Conservation (phyloP, 192 early-diverging fungal genomes). For the Chytriomyces confervae region DNA sequence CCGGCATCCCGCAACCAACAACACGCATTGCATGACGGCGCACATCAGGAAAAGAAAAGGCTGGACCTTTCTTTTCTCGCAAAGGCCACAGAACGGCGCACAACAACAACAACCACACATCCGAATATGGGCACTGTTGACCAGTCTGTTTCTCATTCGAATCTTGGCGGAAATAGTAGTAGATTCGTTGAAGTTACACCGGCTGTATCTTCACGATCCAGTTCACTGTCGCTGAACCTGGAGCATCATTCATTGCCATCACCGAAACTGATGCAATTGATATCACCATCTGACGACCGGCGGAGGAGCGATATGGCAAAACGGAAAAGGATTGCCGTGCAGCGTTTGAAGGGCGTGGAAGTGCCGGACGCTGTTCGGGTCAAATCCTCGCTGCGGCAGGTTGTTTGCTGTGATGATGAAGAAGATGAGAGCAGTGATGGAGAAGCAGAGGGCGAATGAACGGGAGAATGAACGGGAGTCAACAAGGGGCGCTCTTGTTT, state of each 20-base stretch:
- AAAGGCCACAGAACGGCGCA: background rate
- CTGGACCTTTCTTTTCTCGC: background rate
- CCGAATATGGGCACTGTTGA: background rate
- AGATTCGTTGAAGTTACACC: background rate
- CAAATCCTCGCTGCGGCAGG: background rate
- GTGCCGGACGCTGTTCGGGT: background rate
- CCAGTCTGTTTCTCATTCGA: background rate
- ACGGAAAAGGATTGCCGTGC: background rate
- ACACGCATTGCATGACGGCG: background rate
- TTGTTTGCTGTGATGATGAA: background rate
- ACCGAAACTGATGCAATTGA: background rate
- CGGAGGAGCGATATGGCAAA: background rate
- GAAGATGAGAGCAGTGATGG: background rate
- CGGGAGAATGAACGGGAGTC: background rate
- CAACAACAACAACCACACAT: background rate
- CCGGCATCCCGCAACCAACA: background rate
- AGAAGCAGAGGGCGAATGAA: background rate
- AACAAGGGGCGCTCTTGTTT: background rate
- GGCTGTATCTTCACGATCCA: background rate
- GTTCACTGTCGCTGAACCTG: background rate
- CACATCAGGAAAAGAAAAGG: background rate
- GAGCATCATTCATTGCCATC: background rate
- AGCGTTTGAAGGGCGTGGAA: background rate
- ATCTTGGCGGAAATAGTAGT: background rate
- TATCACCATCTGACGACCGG: background rate